Evolutionary conservation across 163 green algal species (phyloP), one percentile per base, ranked within the genome.

Genomic region (Botryococcus braunii): DNA sequence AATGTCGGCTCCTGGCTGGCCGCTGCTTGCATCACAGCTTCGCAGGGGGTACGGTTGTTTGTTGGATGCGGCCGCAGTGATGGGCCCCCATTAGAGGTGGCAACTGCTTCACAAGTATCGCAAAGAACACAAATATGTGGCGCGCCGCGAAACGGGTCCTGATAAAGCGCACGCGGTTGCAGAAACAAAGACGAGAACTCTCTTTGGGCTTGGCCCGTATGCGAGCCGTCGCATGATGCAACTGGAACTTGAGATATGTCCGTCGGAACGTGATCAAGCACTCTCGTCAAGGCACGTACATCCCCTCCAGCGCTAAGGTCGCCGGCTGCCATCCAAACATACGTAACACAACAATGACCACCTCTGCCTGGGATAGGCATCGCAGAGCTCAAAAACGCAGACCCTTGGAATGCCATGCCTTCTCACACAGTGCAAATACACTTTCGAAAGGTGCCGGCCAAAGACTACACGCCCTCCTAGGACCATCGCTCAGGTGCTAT

Each of bases 111-210:
- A 17, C 38, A 62, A 0, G 64, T 69, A 35, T 75, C 69, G 34
- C 69, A 75, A 8, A 75, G 62, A 25, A 75, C 69, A 39, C 70
- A 55, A 5, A 75, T 37, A 40, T 75, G 62, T 32, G 52, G 36
- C 8, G 55, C 62, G 25, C 62, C 50, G 21, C 62, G 39, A 41
- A 65, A 70, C 11, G 69, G 69, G 69, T 75, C 69, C 1, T 48
- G 60, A 1, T 65, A 49, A 25, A 74, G 60, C 17, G 31, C 38
- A 5, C 69, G 48, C 21, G 69, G 59, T 31, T 65, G 36, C 36
- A 74, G 60, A 25, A 61, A 65, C 37, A 74, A 47, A n/a, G 48
- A n/a, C 4, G 27, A 49, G 37, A 47, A 60, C 6, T 34, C 25
- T 13, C 8, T 49, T 23, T 23, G 7, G 4, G 38, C 48, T 50